phyloP scores from a whole-genome alignment of 2,329 filamentous ascomycete genomes.

The Microsporum ferrugineum region DNA sequence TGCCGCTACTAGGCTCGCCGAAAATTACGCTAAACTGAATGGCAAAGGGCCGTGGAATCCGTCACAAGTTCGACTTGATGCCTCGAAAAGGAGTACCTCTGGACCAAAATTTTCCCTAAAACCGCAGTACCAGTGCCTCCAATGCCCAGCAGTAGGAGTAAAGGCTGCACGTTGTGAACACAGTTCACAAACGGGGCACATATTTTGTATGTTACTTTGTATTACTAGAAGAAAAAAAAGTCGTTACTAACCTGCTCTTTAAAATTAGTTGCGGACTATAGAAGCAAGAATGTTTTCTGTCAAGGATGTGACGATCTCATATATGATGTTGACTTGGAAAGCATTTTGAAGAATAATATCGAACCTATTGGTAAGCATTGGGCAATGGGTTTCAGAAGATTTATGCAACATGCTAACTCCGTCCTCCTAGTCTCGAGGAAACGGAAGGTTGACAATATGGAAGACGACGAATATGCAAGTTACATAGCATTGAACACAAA shows the following conservation, averaged over 20 bases:
- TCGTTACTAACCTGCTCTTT: conserved; percentile 9
- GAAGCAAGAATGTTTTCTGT: conserved; percentile 31
- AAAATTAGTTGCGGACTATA: conserved; percentile 30
- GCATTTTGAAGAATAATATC: conserved; percentile 19
- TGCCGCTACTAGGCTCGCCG: conserved; percentile 27
- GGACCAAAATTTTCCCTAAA: conserved; percentile 23
- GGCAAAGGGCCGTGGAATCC: conserved; percentile 22
- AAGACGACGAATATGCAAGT: conserved; percentile 53
- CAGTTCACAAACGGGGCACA: conserved; percentile 29
- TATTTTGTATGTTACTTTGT: conserved; percentile 27
- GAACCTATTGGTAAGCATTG: neutral
- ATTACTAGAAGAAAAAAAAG: neutral
- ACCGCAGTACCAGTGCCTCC: conserved; percentile 31
- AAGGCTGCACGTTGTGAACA: conserved; percentile 26
- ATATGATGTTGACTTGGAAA: conserved; percentile 32
- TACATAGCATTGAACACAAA: conserved; percentile 70
- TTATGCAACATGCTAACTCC: neutral
- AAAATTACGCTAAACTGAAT: conserved; percentile 24
- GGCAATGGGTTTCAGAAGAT: too few species aligned
- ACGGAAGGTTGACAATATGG: conserved; percentile 23
- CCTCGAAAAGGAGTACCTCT: conserved; percentile 16
- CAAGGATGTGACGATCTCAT: conserved; percentile 32
- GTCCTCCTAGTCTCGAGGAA: conserved; percentile 21
- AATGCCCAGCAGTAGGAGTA: conserved; percentile 25
- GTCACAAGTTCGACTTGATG: conserved; percentile 16